Percentiles rank a stretch among this genome's conserved stretches.
Conservation (phyloP, 1,284 basidiomycete genomes). For the Trichosporon sp. region DNA sequence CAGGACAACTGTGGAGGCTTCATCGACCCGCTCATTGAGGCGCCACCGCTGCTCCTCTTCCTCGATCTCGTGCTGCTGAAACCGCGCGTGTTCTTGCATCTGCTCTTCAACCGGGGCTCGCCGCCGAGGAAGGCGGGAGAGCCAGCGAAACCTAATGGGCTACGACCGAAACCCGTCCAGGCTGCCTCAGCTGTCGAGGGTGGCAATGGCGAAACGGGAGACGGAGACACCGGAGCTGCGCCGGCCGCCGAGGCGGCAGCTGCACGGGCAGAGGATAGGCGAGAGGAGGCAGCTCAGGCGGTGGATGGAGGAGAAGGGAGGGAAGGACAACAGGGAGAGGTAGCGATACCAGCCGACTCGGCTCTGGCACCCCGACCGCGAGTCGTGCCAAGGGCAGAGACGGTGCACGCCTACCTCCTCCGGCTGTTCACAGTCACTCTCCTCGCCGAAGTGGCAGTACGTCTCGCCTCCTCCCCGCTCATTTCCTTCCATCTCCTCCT, state of each 20-base stretch:
- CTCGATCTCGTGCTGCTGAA: slow-evolving; percentile 86
- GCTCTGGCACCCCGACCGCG: not conserved
- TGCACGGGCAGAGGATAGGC: no score
- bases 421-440: slow-evolving; percentile 35
- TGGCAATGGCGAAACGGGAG: not conserved
- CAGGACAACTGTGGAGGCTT: slow-evolving; percentile 70
- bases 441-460: slow-evolving; percentile 38
- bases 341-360: not conserved
- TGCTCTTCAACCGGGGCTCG: slow-evolving; percentile 82
- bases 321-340: not conserved
- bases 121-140: slow-evolving; percentile 58
- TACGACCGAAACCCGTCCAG: not conserved
- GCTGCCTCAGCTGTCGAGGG: no score
- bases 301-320: not conserved
- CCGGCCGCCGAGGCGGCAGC: not conserved
- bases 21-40: slow-evolving; percentile 87
- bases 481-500: not conserved
- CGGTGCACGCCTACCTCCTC: slow-evolving; percentile 22
- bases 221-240: not conserved
- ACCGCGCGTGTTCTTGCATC: slow-evolving; percentile 79
- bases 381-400: not conserved
- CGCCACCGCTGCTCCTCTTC: slow-evolving; percentile 73
- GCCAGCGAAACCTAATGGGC: not conserved
- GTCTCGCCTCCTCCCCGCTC: slow-evolving; percentile 21
- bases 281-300: not conserved